Evolutionary conservation across 2,329 filamentous ascomycete genomes (phyloP), one percentile per base, ranked within the genome.

Genomic region (Taxawa tesnikishii): DNA sequence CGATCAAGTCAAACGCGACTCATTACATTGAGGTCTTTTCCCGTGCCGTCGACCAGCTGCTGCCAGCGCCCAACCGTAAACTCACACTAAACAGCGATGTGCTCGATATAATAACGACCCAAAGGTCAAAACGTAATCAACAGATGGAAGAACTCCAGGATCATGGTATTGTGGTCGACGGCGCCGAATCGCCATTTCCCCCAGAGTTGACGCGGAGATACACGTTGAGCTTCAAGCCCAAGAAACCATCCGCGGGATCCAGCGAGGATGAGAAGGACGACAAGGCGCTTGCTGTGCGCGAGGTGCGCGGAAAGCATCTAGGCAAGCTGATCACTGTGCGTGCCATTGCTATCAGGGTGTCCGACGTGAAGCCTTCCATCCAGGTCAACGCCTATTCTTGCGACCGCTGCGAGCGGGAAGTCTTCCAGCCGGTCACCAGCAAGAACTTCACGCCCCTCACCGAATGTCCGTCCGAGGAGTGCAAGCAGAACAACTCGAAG

Each of bases 351-450:
- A 98, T 90, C 1, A 73, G 90, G 50, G 90, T 96, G 2, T 94
- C 90, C 2, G 90, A 98, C 51, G 90, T 98, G 47, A 98, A 98
- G 66, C 90, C 90, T 23, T 77, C 90, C 8, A 83, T 96, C n/a
- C 82, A 88, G 52, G 92, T 98, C 51, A 94, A 93, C 55, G 90
- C 90, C 23, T 98, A 98, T 59, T 90, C 87, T 32, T 98, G 90
- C 60, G 90, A 98, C 57, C 78, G 84, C 39, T 98, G 90, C 50
- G 90, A 90, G 37, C 87, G 81, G 53, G 90, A 98, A 59, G 88
- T 98, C 49, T 98, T 96, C 69, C 90, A 98, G 60, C 88, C 92
- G 3, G 73, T 98, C 47, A 83, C 75, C 36, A 80, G 85, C 34
- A 94, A 87, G 59, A 83, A 92, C 45, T 98, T 85, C 51, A 79